These are phyloP conservation scores for Suillus sp. DNA, from an alignment of 768 basidiomycete genomes.

Conservation along the genomic window DNA sequence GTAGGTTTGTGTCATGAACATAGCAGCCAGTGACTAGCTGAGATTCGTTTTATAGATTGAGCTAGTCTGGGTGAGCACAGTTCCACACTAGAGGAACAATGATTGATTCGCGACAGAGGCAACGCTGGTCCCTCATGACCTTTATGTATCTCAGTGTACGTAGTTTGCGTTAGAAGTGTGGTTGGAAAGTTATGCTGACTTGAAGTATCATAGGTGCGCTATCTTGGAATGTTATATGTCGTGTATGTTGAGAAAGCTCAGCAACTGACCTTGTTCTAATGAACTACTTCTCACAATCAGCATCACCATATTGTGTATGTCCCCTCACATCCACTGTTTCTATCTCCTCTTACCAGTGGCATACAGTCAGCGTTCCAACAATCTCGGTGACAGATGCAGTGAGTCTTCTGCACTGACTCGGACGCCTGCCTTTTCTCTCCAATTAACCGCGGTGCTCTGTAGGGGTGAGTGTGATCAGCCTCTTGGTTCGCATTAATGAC, in stretches of 20 bases:
- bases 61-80: background rate
- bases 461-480: background rate
- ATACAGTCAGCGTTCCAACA: background rate
- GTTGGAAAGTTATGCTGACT: background rate
- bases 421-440: background rate
- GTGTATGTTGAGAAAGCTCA: background rate
- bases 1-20: background rate
- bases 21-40: background rate
- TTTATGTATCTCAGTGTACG: conserved; percentile 2
- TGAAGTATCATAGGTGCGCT: background rate
- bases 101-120: background rate
- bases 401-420: background rate
- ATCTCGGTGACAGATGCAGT: background rate
- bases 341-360: background rate
- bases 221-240: background rate
- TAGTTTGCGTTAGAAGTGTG: background rate
- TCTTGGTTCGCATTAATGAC: background rate
- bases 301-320: background rate
- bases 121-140: conserved; percentile 1
- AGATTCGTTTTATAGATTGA: background rate
- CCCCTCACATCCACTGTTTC: background rate
- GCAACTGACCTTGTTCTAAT: background rate
- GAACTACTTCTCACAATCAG: background rate
- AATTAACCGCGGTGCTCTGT: background rate
- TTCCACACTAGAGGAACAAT: background rate